Evolutionary conservation across 1,284 basidiomycete genomes (phyloP).

Genomic region (Cutaneotrichosporon sp.): DNA sequence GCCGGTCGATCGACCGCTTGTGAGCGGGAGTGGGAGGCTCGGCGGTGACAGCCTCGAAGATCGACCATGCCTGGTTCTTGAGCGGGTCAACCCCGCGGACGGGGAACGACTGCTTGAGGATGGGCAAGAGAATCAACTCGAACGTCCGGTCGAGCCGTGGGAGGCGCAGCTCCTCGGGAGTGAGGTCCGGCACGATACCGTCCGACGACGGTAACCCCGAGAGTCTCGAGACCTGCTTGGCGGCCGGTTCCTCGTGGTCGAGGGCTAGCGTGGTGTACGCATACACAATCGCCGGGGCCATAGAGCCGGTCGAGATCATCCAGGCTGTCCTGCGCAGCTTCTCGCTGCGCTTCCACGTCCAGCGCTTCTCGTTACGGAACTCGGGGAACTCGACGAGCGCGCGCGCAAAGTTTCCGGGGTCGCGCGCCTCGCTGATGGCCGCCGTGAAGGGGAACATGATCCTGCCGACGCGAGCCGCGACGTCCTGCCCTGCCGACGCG

Average conservation of each 20-base stretch:
- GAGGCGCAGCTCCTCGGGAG: conserved; percentile 29
- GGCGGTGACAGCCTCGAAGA: conserved; percentile 42
- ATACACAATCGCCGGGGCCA: conserved; percentile 40
- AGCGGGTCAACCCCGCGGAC: conserved; percentile 43
- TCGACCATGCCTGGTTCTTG: conserved; percentile 42
- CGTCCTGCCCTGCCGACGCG: conserved; percentile 27
- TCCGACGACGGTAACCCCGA: conserved; percentile 44
- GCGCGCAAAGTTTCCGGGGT: conserved; percentile 11
- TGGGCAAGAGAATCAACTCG: conserved; percentile 41
- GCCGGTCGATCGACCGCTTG: conserved; percentile 25
- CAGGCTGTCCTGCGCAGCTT: conserved; percentile 38
- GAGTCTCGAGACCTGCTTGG: conserved; percentile 32
- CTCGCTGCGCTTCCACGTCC: conserved; percentile 40
- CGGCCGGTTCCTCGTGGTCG: conserved; percentile 39
- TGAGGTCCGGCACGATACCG: conserved; percentile 27
- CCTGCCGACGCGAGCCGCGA: conserved; percentile 25
- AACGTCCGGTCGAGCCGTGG: conserved; percentile 39
- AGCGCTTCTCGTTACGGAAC: conserved; percentile 25
- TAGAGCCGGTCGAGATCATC: conserved; percentile 35
- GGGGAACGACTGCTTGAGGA: conserved; percentile 33
- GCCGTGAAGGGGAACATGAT: conserved; percentile 35
- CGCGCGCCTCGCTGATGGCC: conserved; percentile 26
- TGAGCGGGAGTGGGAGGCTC: background rate
- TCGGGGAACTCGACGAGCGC: conserved; percentile 16
- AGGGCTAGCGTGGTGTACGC: conserved; percentile 45